Percentiles rank a stretch among this genome's conserved stretches.
These are phyloP conservation scores for Saturnispora mendoncae DNA, from an alignment of 805 yeast genomes.

Conservation along the genomic window DNA sequence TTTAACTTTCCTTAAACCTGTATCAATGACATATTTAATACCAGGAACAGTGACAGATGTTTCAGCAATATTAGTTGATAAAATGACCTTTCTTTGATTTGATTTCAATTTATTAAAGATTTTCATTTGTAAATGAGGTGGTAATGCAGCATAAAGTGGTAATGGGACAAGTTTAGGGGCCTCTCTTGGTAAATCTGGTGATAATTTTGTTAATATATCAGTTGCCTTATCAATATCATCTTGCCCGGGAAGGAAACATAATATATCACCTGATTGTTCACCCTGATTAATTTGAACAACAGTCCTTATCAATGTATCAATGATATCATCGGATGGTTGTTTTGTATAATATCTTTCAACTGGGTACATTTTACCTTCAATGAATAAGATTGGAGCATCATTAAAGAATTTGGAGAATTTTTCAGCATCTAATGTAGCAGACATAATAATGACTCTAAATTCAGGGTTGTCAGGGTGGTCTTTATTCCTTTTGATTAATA, in stretches of 20 bases:
- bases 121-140: constrained; percentile 72
- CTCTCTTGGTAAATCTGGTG: constrained; percentile 59
- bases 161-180: constrained; percentile 70
- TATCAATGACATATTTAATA: constrained; percentile 83
- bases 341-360: constrained; percentile 65
- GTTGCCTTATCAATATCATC: constrained; percentile 91
- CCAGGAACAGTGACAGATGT: constrained; percentile 96
- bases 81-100: constrained; percentile 73
- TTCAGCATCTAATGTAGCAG: constrained; percentile 96
- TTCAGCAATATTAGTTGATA: constrained; percentile 96
- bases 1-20: constrained; percentile 87
- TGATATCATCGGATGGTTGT: constrained; percentile 68
- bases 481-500: constrained; percentile 41
- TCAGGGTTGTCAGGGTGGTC: constrained; percentile 27
- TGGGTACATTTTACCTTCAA: constrained; percentile 84
- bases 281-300: constrained; percentile 70
- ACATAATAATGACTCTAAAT: constrained; percentile 76
- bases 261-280: constrained; percentile 83
- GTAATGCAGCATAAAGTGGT: constrained; percentile 90
- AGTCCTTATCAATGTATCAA: constrained; percentile 66
- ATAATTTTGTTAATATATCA: constrained; percentile 45
- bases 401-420: constrained; percentile 83
- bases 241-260: constrained; percentile 91
- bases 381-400: constrained; percentile 72
- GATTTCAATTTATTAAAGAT: constrained; percentile 62